These are phyloP conservation scores for Sphaceloma murrayae DNA, from an alignment of 2,329 filamentous ascomycete species.

Conservation along the genomic window DNA sequence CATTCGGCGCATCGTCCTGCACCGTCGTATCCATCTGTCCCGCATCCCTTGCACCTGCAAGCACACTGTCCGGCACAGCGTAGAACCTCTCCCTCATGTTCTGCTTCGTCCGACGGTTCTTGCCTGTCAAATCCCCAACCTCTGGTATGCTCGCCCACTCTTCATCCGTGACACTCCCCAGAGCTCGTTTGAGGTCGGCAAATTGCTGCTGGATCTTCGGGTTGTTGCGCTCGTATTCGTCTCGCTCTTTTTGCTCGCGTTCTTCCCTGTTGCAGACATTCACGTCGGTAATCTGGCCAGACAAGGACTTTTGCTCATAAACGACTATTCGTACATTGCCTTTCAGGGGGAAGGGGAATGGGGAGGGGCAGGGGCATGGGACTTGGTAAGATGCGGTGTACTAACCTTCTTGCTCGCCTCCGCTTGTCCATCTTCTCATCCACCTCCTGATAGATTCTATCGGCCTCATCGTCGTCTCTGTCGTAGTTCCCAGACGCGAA, in stretches of 20 bases:
- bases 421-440: conserved; percentile 95
- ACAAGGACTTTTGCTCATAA: conserved; percentile 39
- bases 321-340: conserved; percentile 24
- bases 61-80: conserved; percentile 89
- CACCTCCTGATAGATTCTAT: conserved; percentile 88
- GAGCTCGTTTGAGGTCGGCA: conserved; percentile 82
- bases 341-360: no score
- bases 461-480: conserved; percentile 94
- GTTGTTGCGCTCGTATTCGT: conserved; percentile 94
- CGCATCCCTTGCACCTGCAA: conserved; percentile 73
- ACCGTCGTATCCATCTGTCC: conserved; percentile 80
- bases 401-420: conserved; percentile 77
- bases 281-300: conserved; percentile 71
- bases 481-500: conserved; percentile 96
- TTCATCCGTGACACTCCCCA: conserved; percentile 82
- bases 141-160: conserved; percentile 95
- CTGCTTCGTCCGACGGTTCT: conserved; percentile 77
- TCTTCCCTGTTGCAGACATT: conserved; percentile 67
- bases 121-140: conserved; percentile 91
- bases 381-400: conserved; percentile 28
- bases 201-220: conserved; percentile 98
- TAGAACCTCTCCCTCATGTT: conserved; percentile 73
- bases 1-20: conserved; percentile 57
- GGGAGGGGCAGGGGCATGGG: conserved; percentile 20
- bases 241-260: conserved; percentile 79